Evolutionary conservation across 331 rosid species (phyloP), one percentile per base, ranked within the genome.

Genomic region (Spiraea crenata): DNA sequence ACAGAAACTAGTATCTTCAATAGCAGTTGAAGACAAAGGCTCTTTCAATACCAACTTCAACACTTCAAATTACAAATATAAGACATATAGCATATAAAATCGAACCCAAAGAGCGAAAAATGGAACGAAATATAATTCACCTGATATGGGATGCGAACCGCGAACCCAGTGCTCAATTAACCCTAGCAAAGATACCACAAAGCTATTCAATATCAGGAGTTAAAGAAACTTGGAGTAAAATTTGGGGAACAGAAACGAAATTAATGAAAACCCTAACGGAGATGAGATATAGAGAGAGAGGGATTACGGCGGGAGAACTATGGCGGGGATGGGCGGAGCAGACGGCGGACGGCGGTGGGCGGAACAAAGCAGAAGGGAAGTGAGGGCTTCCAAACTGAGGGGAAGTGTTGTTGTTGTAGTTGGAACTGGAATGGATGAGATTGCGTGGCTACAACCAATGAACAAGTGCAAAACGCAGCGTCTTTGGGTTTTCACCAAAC

Each of bases 371-470:
- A 35, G 46, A 57, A 40, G 6, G 74, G 46, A 57, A 70, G 69
- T 55, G 73, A 69, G 57, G 65, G 46, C 56, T 41, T 14, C 55
- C 74, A 9, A 40, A 70, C 46, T 15, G 56, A 69, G 16, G 35
- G 39, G 6, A 44, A 42, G 44, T 0, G 74, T 17, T 20, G 9
- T 12, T 25, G 31, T 25, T 25, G 31, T 7, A 11, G 31, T 31
- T 34, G 51, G 45, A 41, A 9, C 14, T 34, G 51, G 45, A 41
- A 9, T 31, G 65, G 74, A 70, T 70, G 74, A 56, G 74, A 70
- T 56, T 31, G 74, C 74, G 44, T 56, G 65, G 65, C 52, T 42
- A 12, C 16, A 14, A 56, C 49, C n/a, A 55, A 63, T 6, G 11
- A 13, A 11, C 49, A 16, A 1, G 2, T 19, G 15, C 52, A 5